Evolutionary conservation across 2,329 filamentous ascomycete species (phyloP), one percentile per base, ranked within the genome.

Genomic region (Colletotrichum sp.): DNA sequence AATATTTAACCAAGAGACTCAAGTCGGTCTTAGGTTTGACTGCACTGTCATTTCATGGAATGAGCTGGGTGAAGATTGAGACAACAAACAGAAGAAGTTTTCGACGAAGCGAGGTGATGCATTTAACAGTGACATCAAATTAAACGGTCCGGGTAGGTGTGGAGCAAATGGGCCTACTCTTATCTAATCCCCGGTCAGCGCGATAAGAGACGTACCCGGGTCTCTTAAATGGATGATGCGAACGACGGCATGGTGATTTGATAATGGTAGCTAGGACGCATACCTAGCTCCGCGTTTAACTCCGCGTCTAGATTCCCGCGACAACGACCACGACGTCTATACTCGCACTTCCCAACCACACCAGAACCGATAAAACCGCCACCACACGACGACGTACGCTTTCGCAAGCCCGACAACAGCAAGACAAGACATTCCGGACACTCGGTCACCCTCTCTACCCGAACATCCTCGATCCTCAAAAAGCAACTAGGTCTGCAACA

Each of bases 401-500:
- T 34, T 10, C 18, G 28, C 12, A 67, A 59, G 32, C 10, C 21
- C 21, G 26, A 57, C 57, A 8, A 13, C 5, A 24, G 30, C 43
- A 57, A 69, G 24, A 60, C 67, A 61, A 30, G 24, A n/a, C 55
- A 43, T 5, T 36, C 6, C 67, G 67, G 55, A 69, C 64, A 18
- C 18, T 9, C 30, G 32, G 16, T 28, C 30, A 12, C 16, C 39
- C 26, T 64, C 70, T 26, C 48, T 59, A 36, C 16, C 32, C 18
- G 9, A 30, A 26, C 32, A 39, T 24, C 18, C 24, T 24, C 74
- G 30, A 39, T 43, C 15, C 32, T 32, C 34, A 32, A 67, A 57
- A 71, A 76, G 74, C 43, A 67, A 52, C 61, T 24, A 76, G 64
- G 43, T 74, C 74, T 73, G 74, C 65, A 74, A 71, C 76, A 77